Evolutionary conservation across 345 rosid genomes (phyloP).

Genomic region (Citrus maxima): DNA sequence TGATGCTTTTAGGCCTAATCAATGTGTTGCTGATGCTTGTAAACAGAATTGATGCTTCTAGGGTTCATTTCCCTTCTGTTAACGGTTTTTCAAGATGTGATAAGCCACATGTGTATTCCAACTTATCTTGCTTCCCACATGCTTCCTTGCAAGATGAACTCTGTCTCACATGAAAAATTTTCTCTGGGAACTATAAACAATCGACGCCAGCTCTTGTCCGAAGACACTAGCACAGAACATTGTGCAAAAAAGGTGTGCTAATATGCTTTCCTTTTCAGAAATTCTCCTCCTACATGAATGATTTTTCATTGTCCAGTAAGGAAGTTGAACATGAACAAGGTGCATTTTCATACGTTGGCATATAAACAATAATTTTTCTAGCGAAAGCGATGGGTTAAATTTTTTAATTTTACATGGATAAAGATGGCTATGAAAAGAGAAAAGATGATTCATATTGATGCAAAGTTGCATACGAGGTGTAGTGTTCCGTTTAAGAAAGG

Average conservation of each 20-base stretch:
- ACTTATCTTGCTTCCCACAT: conserved; percentile 39
- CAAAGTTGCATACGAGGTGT: neutral
- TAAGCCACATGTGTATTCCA: conserved; percentile 63
- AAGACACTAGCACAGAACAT: conserved; percentile 17
- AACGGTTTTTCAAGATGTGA: conserved; percentile 54
- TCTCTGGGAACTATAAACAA: conserved; percentile 20
- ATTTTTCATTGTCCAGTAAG: too few species aligned
- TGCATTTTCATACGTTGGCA: neutral
- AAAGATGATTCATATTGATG: neutral
- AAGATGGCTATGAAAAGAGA: neutral
- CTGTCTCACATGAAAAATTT: conserved; percentile 26
- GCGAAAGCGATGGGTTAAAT: neutral
- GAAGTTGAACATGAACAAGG: too few species aligned
- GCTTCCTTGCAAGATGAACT: conserved; percentile 68
- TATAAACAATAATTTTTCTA: neutral
- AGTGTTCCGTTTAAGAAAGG: neutral
- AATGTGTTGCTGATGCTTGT: conserved; percentile 19
- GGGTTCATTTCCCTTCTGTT: conserved; percentile 87
- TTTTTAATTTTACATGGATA: neutral
- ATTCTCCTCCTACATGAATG: too few species aligned
- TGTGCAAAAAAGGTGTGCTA: conserved; percentile 39
- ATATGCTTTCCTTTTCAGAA: neutral
- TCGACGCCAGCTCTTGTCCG: conserved; percentile 41
- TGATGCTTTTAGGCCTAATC: conserved; percentile 5
- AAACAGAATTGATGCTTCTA: conserved; percentile 85